Base-by-base conservation (phyloP, 2,329 filamentous ascomycete species). In the Geosmithia flava region DNA sequence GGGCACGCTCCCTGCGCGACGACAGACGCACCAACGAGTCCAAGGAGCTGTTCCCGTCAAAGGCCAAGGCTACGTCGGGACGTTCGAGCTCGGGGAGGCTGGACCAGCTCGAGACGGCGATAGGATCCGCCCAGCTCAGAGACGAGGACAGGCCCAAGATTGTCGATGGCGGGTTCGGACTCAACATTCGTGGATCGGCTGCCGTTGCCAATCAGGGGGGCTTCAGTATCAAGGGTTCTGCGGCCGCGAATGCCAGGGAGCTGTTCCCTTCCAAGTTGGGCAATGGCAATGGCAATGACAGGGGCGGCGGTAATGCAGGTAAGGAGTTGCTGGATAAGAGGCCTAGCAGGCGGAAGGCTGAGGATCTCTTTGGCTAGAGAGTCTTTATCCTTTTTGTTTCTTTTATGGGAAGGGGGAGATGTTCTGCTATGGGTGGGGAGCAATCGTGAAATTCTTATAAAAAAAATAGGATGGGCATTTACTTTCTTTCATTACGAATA, bases 341-440 rank as follows among this genome's bases (percentile, higher is more conserved):
- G 23, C 29, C 11, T 15, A 45, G 33, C 52, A 75, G 85, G 53
- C 78, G 83, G 55, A 80, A 71, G 58, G 85, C 85, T 0, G 82
- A 87, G 56, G 85, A 90, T 64, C 68, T 85, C 53, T 90, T 88
- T 59, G 71, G 74, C 52, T 88, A 50, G 23, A 23, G n/a, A 7
- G 10, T 16, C 13, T 11, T 13, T 37, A 3, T 37, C 11, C 33
- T 3, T 3, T 37, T 11, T 37, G 6, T 37, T 37, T 42, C 40
- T 19, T n/a, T 13, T 39, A 39, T 39, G 33, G 33, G 33, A 39
- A 8, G 33, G 33, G 39, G 19, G 39, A 7, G 16, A 42, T n/a
- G n/a, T 23, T 44, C 42, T 44, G 23, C 23, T 8, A 27, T 27
- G 23, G 23, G 23, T 5, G 8, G 8, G 8, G 8, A 27, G 23